These are phyloP conservation scores for Lentithecium fluviatile DNA, from an alignment of 495 filamentous ascomycete species.

Conservation along the genomic window DNA sequence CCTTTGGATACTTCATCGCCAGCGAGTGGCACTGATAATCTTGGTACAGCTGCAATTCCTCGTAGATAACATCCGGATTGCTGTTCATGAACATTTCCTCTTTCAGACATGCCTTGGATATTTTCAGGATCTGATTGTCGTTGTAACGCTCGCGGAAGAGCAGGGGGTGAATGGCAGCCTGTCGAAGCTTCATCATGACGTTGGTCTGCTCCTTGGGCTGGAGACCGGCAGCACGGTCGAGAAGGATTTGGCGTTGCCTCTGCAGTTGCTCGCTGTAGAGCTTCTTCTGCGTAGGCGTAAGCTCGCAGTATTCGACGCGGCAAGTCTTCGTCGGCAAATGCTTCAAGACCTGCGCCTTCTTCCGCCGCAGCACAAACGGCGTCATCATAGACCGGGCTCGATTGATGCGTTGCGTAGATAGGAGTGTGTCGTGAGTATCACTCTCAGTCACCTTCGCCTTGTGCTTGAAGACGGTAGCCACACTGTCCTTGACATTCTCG, in stretches of 20 bases:
- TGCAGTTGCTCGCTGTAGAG: slow-evolving; percentile 68
- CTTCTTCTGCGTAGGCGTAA: slow-evolving; percentile 64
- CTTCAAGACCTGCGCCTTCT: slow-evolving; percentile 91
- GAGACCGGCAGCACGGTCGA: slow-evolving; percentile 57
- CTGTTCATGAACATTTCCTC: slow-evolving; percentile 60
- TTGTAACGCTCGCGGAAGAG: slow-evolving; percentile 79
- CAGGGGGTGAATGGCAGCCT: slow-evolving; percentile 90
- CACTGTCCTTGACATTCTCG: slow-evolving; percentile 62
- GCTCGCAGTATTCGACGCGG: slow-evolving; percentile 72
- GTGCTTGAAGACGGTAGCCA: slow-evolving; percentile 81
- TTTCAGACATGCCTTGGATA: slow-evolving; percentile 70
- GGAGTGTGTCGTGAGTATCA: slow-evolving; percentile 61
- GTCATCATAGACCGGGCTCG: slow-evolving; percentile 89
- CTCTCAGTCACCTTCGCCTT: slow-evolving; percentile 79
- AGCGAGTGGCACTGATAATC: slow-evolving; percentile 83
- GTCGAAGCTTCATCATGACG: slow-evolving; percentile 85
- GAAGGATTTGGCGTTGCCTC: slow-evolving; percentile 55
- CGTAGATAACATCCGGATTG: slow-evolving; percentile 62
- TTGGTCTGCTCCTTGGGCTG: slow-evolving; percentile 60
- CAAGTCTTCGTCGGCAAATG: slow-evolving; percentile 80
- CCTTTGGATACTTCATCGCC: slow-evolving; percentile 64
- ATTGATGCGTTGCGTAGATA: slow-evolving; percentile 80
- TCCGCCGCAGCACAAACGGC: slow-evolving; percentile 87
- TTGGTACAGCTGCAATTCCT: slow-evolving; percentile 69
- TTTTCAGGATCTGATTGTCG: slow-evolving; percentile 69